A percentile compares a stretch with the other conserved stretches of the same genome.
Conservation (phyloP, 495 filamentous ascomycete species). For the Penicillium daleae region DNA sequence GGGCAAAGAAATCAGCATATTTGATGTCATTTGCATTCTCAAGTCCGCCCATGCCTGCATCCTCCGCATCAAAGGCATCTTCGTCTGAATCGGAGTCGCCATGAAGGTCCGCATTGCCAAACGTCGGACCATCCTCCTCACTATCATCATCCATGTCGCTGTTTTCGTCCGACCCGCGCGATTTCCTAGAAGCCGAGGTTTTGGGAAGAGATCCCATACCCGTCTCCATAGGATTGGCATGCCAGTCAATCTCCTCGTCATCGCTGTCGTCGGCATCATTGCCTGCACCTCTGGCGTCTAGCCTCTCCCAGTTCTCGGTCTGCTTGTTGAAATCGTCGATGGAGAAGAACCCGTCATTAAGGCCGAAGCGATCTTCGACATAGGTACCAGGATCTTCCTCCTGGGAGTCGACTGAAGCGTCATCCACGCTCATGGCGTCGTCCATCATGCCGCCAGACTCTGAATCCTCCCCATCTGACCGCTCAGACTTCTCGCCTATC, state of each 20-base stretch:
- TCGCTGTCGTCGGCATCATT: conserved; percentile 61
- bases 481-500: conserved; percentile 15
- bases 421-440: conserved; percentile 32
- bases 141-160: conserved; percentile 50
- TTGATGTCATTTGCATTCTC: conserved; percentile 83
- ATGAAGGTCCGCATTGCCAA: conserved; percentile 68
- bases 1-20: conserved; percentile 90
- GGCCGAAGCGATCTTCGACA: conserved; percentile 61
- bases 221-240: conserved; percentile 52
- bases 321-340: conserved; percentile 98
- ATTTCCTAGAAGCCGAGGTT: conserved; percentile 16
- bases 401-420: conserved; percentile 15
- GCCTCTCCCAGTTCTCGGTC: conserved; percentile 81
- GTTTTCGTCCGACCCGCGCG: conserved; percentile 26
- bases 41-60: conserved; percentile 50
- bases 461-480: conserved; percentile 13
- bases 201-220: neutral
- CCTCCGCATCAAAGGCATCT: conserved; percentile 47
- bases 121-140: conserved; percentile 76
- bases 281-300: conserved; percentile 69
- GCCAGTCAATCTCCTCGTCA: conserved; percentile 90
- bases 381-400: conserved; percentile 50
- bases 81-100: conserved; percentile 60
- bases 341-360: conserved; percentile 97
- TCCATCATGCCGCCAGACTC: conserved; percentile 22